phyloP scores from a whole-genome alignment of 768 basidiomycete genomes.

The Russula olivacea region DNA sequence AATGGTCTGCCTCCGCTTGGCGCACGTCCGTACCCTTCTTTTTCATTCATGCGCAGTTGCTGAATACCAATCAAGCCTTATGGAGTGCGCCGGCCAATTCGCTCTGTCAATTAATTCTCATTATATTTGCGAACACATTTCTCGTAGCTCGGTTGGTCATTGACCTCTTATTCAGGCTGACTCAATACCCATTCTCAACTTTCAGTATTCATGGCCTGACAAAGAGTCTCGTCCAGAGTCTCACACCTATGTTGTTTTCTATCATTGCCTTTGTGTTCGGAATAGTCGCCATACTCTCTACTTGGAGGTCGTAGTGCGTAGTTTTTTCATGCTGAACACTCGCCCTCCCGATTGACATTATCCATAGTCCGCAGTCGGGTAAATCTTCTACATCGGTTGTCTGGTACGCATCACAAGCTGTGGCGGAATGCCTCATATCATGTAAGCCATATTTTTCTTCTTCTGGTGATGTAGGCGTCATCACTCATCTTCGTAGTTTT shows the following conservation, averaged over 20 bases:
- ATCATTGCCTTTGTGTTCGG: neutral
- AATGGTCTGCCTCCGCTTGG: rapidly evolving
- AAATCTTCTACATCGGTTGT: neutral
- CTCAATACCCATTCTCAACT: neutral
- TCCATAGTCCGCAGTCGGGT: neutral
- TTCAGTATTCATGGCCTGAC: neutral
- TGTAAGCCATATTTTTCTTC: neutral
- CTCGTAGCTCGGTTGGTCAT: neutral
- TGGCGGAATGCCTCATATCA: constrained; percentile 1
- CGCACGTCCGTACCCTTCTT: neutral
- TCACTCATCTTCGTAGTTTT: neutral
- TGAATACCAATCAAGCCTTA: constrained; percentile 1
- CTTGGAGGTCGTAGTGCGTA: neutral
- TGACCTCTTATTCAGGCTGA: neutral
- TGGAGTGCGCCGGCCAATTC: constrained; percentile 8
- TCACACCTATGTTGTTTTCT: neutral
- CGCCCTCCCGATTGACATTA: neutral
- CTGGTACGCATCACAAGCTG: neutral
- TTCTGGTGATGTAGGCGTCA: neutral
- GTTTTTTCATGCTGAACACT: neutral
- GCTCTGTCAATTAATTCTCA: neutral
- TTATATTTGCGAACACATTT: neutral
- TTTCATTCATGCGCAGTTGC: neutral
- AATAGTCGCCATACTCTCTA: neutral
- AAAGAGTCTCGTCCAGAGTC: neutral